A percentile compares a stretch with the other conserved stretches of the same genome.
phyloP scores from a whole-genome alignment of 2,329 filamentous ascomycete genomes.

The Pseudogymnoascus destructans region DNA sequence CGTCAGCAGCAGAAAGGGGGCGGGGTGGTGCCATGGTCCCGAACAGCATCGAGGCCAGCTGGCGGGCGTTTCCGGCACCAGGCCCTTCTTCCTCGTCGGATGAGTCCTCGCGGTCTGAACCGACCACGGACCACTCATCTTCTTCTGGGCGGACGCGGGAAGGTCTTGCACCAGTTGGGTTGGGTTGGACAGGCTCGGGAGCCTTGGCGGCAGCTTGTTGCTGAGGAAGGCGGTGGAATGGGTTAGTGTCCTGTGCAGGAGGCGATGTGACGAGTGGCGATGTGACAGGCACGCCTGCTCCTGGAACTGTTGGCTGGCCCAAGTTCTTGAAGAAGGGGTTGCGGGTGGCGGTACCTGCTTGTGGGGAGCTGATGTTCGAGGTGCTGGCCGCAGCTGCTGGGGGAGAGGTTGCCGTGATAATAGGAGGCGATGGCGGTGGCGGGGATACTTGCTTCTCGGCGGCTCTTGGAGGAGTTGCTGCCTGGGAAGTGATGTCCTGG shows the following conservation, averaged over 20 bases:
- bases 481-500: constrained; percentile 51
- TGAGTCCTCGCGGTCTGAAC: constrained; percentile 64
- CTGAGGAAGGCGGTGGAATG: constrained; percentile 78
- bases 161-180: constrained; percentile 32
- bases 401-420: constrained; percentile 32
- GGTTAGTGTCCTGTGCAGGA: constrained; percentile 65
- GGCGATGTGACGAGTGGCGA: constrained; percentile 25
- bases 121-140: constrained; percentile 72
- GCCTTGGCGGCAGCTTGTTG: constrained; percentile 41
- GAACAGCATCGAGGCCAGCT: constrained; percentile 88
- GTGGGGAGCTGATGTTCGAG: constrained; percentile 36
- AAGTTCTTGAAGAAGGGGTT: constrained; percentile 93
- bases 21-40: constrained; percentile 93
- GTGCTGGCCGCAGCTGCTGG: constrained; percentile 36
- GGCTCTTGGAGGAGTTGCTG: constrained; percentile 42
- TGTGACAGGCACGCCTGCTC: constrained; percentile 30
- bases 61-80: constrained; percentile 72
- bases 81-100: constrained; percentile 64
- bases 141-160: constrained; percentile 47
- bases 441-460: constrained; percentile 40
- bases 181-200: constrained; percentile 31
- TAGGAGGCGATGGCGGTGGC: constrained; percentile 37
- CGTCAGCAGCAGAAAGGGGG: constrained; percentile 70
- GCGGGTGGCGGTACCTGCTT: constrained; percentile 63
- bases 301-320: constrained; percentile 42